Conservation (phyloP, 371 early-diverging fungal species). For the Rhizopus sp. region DNA sequence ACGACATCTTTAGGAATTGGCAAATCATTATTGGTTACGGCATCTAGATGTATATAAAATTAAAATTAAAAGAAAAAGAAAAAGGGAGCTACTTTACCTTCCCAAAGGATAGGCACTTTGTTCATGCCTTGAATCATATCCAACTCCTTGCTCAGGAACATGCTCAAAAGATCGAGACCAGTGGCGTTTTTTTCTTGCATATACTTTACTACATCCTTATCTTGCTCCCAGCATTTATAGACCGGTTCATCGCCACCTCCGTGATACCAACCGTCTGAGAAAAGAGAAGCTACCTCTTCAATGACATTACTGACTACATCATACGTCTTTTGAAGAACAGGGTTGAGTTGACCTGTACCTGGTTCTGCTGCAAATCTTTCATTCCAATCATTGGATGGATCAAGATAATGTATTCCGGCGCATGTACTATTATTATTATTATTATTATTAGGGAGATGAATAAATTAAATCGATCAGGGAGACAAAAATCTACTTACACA, state of each 20-base stretch:
- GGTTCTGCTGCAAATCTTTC: constrained; percentile 66
- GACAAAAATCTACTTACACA: constrained; percentile 32
- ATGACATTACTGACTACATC: constrained; percentile 57
- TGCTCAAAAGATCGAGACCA: constrained; percentile 34
- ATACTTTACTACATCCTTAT: constrained; percentile 37
- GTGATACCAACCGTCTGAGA: constrained; percentile 66
- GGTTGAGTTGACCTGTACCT: constrained; percentile 75
- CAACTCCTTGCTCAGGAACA: constrained; percentile 41
- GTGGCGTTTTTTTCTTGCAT: constrained; percentile 42
- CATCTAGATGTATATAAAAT: constrained; percentile 19
- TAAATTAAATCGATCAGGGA: background rate
- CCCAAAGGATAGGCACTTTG: constrained; percentile 62
- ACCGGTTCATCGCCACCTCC: constrained; percentile 77
- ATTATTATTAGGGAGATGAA: constrained; percentile 1
- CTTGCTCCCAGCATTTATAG: constrained; percentile 64
- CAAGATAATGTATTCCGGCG: constrained; percentile 37
- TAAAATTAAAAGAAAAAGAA: too few relatives aligned
- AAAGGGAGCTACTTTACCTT: constrained; percentile 29
- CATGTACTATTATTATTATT: constrained; percentile 40
- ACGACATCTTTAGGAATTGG: constrained; percentile 54
- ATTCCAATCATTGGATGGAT: constrained; percentile 49
- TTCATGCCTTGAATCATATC: constrained; percentile 28
- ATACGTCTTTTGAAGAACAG: constrained; percentile 56
- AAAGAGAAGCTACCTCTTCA: constrained; percentile 58
- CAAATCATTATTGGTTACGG: constrained; percentile 41